phyloP scores from a whole-genome alignment of 495 filamentous ascomycete species.

The Articulospora tetracladia region DNA sequence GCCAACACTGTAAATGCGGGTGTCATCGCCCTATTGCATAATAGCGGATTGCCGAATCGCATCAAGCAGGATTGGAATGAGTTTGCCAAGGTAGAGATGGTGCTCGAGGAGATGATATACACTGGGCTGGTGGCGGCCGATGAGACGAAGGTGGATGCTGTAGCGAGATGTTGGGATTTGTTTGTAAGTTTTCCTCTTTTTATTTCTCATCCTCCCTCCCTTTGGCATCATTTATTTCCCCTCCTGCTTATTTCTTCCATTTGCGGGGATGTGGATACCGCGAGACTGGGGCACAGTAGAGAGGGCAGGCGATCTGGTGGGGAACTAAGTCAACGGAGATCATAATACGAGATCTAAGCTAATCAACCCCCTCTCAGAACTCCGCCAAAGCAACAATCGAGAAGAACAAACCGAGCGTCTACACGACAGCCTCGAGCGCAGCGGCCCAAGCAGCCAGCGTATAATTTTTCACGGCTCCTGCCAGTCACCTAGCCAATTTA shows the following conservation, averaged over 20 bases:
- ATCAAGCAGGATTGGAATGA: constrained; percentile 16
- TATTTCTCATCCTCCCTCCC: too few species aligned
- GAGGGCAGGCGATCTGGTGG: too few species aligned
- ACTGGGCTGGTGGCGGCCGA: constrained; percentile 9
- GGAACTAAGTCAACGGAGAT: too few species aligned
- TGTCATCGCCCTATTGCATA: constrained; percentile 17
- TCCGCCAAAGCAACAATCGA: constrained; percentile 9
- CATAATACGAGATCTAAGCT: too few species aligned
- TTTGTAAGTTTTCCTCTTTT: constrained; percentile 1
- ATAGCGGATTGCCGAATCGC: constrained; percentile 16
- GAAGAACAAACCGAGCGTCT: constrained; percentile 9
- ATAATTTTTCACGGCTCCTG: not conserved
- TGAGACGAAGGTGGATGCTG: constrained; percentile 2
- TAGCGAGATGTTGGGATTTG: constrained; percentile 10
- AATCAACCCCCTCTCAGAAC: not conserved
- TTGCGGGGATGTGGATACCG: too few species aligned
- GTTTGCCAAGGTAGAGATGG: constrained; percentile 14
- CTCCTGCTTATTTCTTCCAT: too few species aligned
- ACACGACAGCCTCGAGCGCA: not conserved
- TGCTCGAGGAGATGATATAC: constrained; percentile 15
- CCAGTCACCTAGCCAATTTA: too few species aligned
- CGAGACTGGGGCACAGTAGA: too few species aligned
- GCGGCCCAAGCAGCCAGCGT: not conserved
- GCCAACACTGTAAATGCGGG: constrained; percentile 19
- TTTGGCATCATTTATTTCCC: too few species aligned